Percentiles rank a stretch among this genome's conserved stretches.
Evolutionary conservation across 257 asterid species (phyloP).

Genomic region (Avicennia marina): DNA sequence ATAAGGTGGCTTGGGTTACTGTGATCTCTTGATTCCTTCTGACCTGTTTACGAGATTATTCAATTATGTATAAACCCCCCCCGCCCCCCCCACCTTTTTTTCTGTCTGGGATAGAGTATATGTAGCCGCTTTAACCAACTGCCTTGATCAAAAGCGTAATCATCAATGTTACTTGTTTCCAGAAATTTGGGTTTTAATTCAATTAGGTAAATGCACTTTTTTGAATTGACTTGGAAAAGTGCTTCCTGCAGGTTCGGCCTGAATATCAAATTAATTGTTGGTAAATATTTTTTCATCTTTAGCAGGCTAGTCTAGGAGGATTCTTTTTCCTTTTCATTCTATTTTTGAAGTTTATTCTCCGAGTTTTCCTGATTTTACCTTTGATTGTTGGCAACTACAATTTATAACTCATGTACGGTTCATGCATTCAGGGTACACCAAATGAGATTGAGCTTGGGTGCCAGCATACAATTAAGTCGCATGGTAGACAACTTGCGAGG

Average conservation of each 20-base stretch:
- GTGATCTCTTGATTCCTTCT: conserved; percentile 3
- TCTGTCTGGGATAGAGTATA: neutral
- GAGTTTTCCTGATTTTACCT: neutral
- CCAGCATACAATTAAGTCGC: conserved; percentile 58
- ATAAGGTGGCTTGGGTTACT: conserved; percentile 1
- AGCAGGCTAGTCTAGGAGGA: neutral
- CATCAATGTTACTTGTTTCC: neutral
- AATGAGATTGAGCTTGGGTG: conserved; percentile 49
- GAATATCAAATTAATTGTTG: neutral
- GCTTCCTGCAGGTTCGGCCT: conserved; percentile 1
- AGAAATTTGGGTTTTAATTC: neutral
- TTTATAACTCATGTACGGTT: neutral
- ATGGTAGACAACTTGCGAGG: conserved; percentile 54
- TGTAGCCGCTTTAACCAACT: neutral
- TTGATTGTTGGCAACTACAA: neutral
- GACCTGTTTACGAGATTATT: neutral
- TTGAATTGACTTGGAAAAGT: neutral
- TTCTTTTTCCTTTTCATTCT: neutral
- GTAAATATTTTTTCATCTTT: neutral
- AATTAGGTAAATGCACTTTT: neutral
- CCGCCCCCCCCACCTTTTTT: too few species aligned
- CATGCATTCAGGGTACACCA: conserved; percentile 31
- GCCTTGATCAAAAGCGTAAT: conserved; percentile 3
- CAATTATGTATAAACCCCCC: neutral
- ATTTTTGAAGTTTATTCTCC: neutral